Percentiles rank a stretch among this genome's conserved stretches.
Evolutionary conservation across 2,329 filamentous ascomycete species (phyloP).

Genomic region (Curvularia lunata): DNA sequence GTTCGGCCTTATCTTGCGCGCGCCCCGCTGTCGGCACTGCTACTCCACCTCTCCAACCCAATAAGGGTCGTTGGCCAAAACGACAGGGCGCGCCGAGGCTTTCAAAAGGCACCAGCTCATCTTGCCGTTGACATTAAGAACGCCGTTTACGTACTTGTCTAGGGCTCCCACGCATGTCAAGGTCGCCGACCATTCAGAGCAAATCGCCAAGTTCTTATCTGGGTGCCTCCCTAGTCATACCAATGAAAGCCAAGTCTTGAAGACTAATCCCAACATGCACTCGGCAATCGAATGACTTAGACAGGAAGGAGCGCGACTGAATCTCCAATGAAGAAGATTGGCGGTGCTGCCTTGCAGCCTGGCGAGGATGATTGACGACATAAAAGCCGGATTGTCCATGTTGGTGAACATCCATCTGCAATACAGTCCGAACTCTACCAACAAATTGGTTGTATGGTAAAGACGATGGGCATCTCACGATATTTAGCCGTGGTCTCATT

Average conservation of each 20-base stretch:
- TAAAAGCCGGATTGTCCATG: slow-evolving; percentile 3
- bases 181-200: slow-evolving; percentile 2
- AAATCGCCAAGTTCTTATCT: slow-evolving; percentile 9
- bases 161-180: not conserved
- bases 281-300: not conserved
- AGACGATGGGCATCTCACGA: slow-evolving; percentile 19
- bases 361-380: not conserved
- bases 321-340: not conserved
- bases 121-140: not conserved
- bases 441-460: not conserved
- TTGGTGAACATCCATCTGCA: too few species aligned
- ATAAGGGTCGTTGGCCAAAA: slow-evolving; percentile 6
- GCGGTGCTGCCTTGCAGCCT: not conserved
- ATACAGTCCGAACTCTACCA: not conserved
- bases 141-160: slow-evolving; percentile 7
- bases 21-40: not conserved
- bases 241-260: not conserved
- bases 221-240: not conserved
- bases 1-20: slow-evolving; percentile 2
- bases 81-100: slow-evolving; percentile 1
- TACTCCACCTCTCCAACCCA: slow-evolving; percentile 10
- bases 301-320: not conserved
- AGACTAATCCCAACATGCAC: not conserved
- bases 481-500: slow-evolving; percentile 13
- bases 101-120: not conserved